phyloP scores from a whole-genome alignment of 805 yeast species.

The Candida pseudoglaebosa region DNA sequence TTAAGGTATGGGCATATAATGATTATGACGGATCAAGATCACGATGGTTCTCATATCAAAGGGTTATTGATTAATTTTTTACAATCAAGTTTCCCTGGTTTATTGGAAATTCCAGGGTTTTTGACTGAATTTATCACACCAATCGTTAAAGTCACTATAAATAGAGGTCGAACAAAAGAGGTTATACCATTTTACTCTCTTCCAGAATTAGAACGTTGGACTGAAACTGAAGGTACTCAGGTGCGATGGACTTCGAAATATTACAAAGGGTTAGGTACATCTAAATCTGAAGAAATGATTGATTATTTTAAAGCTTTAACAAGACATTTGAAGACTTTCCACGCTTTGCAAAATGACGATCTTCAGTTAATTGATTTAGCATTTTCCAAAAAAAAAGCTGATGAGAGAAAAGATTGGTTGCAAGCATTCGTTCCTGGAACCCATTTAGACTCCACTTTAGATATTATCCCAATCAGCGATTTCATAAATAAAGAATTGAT shows the following conservation, averaged over 20 bases:
- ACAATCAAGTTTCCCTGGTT: slow-evolving; percentile 92
- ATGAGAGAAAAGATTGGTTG: slow-evolving; percentile 96
- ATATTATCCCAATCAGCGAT: slow-evolving; percentile 82
- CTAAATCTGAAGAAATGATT: slow-evolving; percentile 74
- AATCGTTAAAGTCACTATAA: slow-evolving; percentile 81
- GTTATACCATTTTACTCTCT: slow-evolving; percentile 80
- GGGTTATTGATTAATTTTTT: slow-evolving; percentile 91
- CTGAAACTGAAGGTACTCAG: slow-evolving; percentile 71
- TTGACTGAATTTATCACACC: slow-evolving; percentile 94
- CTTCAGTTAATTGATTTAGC: slow-evolving; percentile 81
- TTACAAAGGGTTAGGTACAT: slow-evolving; percentile 98
- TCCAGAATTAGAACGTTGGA: slow-evolving; percentile 96
- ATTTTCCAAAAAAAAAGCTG: slow-evolving; percentile 91
- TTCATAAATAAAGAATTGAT: slow-evolving; percentile 94
- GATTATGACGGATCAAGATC: slow-evolving; percentile 99
- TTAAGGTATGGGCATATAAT: slow-evolving; percentile 93
- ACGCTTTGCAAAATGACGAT: slow-evolving; percentile 75
- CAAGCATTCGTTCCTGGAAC: slow-evolving; percentile 91
- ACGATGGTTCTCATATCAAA: slow-evolving; percentile 97
- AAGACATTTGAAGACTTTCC: slow-evolving; percentile 80
- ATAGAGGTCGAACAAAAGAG: slow-evolving; percentile 46
- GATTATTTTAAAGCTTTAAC: slow-evolving; percentile 85
- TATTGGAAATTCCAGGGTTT: slow-evolving; percentile 86
- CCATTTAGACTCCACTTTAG: slow-evolving; percentile 72
- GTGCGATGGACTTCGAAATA: slow-evolving; percentile 90